A percentile compares a stretch with the other conserved stretches of the same genome.
Evolutionary conservation across 2,329 filamentous ascomycete genomes (phyloP).

Genomic region (Clarireedia hainanense): DNA sequence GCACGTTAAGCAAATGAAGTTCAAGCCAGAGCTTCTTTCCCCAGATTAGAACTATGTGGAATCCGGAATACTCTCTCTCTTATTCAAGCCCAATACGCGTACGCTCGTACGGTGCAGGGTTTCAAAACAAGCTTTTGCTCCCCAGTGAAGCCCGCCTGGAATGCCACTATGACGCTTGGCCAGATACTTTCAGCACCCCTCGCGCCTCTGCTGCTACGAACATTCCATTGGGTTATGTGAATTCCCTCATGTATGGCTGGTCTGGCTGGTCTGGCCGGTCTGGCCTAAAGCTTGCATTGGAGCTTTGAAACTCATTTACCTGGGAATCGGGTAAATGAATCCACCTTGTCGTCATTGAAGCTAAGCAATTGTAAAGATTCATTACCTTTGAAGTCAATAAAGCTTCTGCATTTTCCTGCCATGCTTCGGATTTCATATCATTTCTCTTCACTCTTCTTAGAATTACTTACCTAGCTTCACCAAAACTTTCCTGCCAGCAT

Average conservation of each 20-base stretch:
- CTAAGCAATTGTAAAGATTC: neutral
- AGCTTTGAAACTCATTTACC: neutral
- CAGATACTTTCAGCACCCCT: neutral
- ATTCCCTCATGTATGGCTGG: neutral
- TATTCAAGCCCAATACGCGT: neutral
- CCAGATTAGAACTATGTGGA: neutral
- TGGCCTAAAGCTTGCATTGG: neutral
- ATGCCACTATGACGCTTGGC: constrained; percentile 7
- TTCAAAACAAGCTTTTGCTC: constrained; percentile 11
- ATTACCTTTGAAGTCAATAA: neutral
- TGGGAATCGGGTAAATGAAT: neutral
- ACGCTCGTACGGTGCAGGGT: neutral
- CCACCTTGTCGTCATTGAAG: neutral
- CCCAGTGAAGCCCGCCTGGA: neutral
- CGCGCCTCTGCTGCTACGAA: neutral
- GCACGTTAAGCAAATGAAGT: too few relatives aligned
- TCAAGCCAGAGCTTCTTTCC: too few relatives aligned
- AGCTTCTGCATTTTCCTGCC: neutral
- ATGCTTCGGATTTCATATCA: neutral
- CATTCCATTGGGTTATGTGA: neutral
- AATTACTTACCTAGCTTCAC: neutral
- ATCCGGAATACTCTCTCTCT: neutral
- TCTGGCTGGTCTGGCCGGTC: neutral
- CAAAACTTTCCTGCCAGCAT: constrained; percentile 27
- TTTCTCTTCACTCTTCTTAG: neutral